Conservation (phyloP, 2,329 filamentous ascomycete species). For the Botrytis fabae region DNA sequence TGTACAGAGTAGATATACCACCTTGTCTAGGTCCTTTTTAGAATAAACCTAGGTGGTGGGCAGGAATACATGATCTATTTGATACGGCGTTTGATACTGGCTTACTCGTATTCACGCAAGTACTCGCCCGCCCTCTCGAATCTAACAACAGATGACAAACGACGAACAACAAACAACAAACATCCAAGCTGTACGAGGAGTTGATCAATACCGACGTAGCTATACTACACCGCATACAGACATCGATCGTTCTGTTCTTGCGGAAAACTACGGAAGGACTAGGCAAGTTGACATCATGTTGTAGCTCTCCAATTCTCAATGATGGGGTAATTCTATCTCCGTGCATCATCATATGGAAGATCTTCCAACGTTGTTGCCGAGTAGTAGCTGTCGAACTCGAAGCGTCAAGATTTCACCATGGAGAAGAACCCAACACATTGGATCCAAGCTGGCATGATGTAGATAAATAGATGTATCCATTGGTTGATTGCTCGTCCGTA, state of each 20-base stretch:
- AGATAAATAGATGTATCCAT: too few relatives aligned
- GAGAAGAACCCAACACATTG: neutral
- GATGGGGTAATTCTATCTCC: slow-evolving; percentile 10
- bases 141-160: neutral
- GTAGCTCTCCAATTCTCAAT: neutral
- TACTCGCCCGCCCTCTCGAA: neutral
- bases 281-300: neutral
- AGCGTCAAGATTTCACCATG: neutral
- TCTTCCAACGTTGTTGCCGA: neutral
- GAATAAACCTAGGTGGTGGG: too few relatives aligned
- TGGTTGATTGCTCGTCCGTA: neutral
- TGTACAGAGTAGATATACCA: neutral
- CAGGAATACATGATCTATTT: too few relatives aligned
- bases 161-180: neutral
- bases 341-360: neutral
- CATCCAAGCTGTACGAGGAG: neutral
- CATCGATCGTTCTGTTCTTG: neutral
- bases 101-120: too few relatives aligned
- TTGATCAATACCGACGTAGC: neutral
- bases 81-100: too few relatives aligned
- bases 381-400: neutral
- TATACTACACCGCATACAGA: neutral
- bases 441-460: neutral
- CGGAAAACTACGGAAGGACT: slow-evolving; percentile 5
- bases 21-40: too few relatives aligned